Evolutionary conservation across 495 filamentous ascomycete species (phyloP).

Genomic region (Xylaria acuta): DNA sequence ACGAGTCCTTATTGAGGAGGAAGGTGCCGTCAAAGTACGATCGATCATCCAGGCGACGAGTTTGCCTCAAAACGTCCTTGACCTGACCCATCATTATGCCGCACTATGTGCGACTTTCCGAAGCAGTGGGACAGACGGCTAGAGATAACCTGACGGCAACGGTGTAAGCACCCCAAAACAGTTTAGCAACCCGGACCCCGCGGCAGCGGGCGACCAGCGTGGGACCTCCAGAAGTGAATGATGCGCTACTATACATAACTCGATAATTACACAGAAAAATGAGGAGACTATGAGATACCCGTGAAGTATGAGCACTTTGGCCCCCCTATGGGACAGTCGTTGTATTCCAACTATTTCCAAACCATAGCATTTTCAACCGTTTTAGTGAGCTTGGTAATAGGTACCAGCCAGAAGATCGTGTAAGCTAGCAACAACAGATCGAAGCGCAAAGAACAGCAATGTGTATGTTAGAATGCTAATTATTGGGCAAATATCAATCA

Average conservation of each 20-base stretch:
- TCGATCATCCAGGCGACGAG: conserved; percentile 97
- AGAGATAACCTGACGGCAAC: not conserved
- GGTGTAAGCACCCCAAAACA: not conserved
- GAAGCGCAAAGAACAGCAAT: not conserved
- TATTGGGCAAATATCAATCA: not conserved
- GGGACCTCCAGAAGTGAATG: not conserved
- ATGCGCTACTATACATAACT: conserved; percentile 14
- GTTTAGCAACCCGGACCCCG: not conserved
- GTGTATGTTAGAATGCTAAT: not conserved
- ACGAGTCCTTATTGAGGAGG: conserved; percentile 92
- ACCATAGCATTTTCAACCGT: not conserved
- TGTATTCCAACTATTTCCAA: not conserved
- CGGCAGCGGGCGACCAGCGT: not conserved
- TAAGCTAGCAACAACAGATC: not conserved
- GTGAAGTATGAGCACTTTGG: not conserved
- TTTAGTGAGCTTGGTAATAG: not conserved
- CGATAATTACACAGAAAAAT: conserved; percentile 10
- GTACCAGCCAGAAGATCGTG: too few relatives aligned
- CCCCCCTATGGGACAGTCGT: not conserved
- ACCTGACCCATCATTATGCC: conserved; percentile 95
- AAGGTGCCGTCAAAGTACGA: conserved; percentile 95
- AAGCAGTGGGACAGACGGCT: conserved; percentile 92
- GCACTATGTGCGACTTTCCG: conserved; percentile 92
- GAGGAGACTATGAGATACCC: conserved; percentile 20
- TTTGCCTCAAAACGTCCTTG: conserved; percentile 88